Evolutionary conservation across 2,329 filamentous ascomycete genomes (phyloP).

Genomic region (Aspergillus terreus): DNA sequence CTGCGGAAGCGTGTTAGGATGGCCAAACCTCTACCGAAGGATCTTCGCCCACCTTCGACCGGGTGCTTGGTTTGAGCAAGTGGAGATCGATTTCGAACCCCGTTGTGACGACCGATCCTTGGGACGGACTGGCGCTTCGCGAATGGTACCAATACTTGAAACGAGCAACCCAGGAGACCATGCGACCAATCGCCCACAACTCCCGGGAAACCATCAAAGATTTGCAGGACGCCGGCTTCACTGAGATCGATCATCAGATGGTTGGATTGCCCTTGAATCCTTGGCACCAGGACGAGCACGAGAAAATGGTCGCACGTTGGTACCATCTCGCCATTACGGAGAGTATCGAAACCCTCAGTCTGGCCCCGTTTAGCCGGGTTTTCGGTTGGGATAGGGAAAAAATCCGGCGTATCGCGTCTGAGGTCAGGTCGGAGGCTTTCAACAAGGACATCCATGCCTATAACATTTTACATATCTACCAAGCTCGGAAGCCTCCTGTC

Average conservation of each 20-base stretch:
- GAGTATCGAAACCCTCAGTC: conserved; percentile 67
- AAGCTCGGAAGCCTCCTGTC: conserved; percentile 34
- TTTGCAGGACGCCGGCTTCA: conserved; percentile 72
- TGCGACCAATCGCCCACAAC: conserved; percentile 65
- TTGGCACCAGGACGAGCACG: conserved; percentile 63
- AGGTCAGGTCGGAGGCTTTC: conserved; percentile 66
- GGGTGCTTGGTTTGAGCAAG: conserved; percentile 75
- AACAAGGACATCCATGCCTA: conserved; percentile 67
- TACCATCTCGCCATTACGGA: conserved; percentile 76
- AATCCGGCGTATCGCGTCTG: conserved; percentile 59
- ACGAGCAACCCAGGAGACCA: conserved; percentile 62
- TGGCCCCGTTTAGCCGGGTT: conserved; percentile 68
- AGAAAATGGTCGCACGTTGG: conserved; percentile 71
- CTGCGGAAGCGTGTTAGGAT: conserved; percentile 71
- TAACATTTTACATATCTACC: conserved; percentile 51
- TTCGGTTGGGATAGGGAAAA: conserved; percentile 59
- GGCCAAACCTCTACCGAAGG: conserved; percentile 70
- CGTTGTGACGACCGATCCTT: conserved; percentile 66
- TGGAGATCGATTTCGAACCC: conserved; percentile 82
- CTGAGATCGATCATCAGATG: conserved; percentile 68
- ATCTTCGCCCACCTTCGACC: conserved; percentile 72
- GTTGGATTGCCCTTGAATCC: conserved; percentile 70
- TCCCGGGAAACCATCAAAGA: conserved; percentile 51
- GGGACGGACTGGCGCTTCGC: conserved; percentile 50
- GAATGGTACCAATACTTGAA: conserved; percentile 69